phyloP scores from a whole-genome alignment of 2,329 filamentous ascomycete genomes.

The Teratosphaeria zuluensis region DNA sequence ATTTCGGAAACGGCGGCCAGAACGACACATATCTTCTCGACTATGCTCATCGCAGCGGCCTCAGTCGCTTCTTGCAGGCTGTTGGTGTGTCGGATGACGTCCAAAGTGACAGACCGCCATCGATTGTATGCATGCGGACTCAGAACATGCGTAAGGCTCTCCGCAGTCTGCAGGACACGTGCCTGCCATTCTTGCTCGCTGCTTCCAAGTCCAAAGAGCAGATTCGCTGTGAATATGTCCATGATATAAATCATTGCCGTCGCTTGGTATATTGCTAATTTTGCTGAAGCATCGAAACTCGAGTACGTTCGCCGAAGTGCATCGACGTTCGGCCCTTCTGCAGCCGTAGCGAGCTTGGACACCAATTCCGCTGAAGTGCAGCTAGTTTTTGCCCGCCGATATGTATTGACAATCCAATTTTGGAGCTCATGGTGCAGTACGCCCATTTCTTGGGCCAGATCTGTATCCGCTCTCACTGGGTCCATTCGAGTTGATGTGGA shows the following conservation, averaged over 20 bases:
- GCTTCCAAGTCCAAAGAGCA: slow-evolving; percentile 52
- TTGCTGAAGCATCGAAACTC: slow-evolving; percentile 44
- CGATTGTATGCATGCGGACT: slow-evolving; percentile 48
- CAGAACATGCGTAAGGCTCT: slow-evolving; percentile 14
- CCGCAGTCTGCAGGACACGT: slow-evolving; percentile 13
- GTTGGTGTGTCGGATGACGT: slow-evolving; percentile 46
- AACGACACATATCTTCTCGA: slow-evolving; percentile 16
- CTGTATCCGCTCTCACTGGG: slow-evolving; percentile 51
- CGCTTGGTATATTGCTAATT: slow-evolving; percentile 54
- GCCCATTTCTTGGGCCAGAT: slow-evolving; percentile 51
- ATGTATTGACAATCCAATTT: slow-evolving; percentile 65
- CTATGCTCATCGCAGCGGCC: slow-evolving; percentile 12
- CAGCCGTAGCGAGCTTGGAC: slow-evolving; percentile 12
- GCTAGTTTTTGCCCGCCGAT: slow-evolving; percentile 50
- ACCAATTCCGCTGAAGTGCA: slow-evolving; percentile 13
- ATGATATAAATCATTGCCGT: slow-evolving; percentile 51
- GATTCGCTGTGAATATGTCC: slow-evolving; percentile 50
- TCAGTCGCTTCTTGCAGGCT: slow-evolving; percentile 10
- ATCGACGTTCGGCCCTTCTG: slow-evolving; percentile 9
- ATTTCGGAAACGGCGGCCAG: slow-evolving; percentile 18
- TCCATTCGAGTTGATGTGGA: slow-evolving; percentile 55
- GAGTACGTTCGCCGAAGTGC: slow-evolving; percentile 37
- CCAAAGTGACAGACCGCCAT: slow-evolving; percentile 57
- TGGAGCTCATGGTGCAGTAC: slow-evolving; percentile 58
- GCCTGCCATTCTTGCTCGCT: slow-evolving; percentile 31